These are phyloP conservation scores for Marasmius oreades DNA, from an alignment of 1,284 basidiomycete genomes.

Conservation along the genomic window DNA sequence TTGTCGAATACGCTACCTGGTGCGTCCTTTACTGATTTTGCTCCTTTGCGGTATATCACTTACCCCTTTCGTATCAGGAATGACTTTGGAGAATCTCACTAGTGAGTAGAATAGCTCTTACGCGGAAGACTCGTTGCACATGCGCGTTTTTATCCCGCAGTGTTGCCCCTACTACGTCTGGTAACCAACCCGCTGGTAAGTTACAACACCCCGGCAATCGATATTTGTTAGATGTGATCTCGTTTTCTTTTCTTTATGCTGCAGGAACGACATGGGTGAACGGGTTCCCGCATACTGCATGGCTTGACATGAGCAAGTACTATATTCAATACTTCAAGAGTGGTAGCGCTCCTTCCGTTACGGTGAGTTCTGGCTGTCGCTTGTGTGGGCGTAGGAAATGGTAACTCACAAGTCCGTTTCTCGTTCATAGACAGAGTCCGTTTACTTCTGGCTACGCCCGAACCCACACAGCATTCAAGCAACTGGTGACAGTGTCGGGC, in stretches of 20 bases:
- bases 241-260: not conserved
- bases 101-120: slow-evolving; percentile 23
- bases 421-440: slow-evolving; percentile 40
- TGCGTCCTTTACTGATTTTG: slow-evolving; percentile 11
- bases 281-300: slow-evolving; percentile 36
- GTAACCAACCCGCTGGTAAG: slow-evolving; percentile 5
- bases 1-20: slow-evolving; percentile 44
- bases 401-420: not conserved
- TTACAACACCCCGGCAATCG: not conserved
- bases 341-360: slow-evolving; percentile 56
- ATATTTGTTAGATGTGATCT: not conserved
- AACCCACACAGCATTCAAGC: slow-evolving; percentile 47
- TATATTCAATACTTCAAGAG: slow-evolving; percentile 64
- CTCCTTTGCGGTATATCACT: not conserved
- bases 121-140: not conserved
- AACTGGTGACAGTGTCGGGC: slow-evolving; percentile 30
- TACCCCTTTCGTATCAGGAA: slow-evolving; percentile 26
- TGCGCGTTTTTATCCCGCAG: slow-evolving; percentile 2
- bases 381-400: too few relatives aligned
- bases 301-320: slow-evolving; percentile 46
- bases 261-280: slow-evolving; percentile 32
- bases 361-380: slow-evolving; percentile 29
- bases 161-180: slow-evolving; percentile 14
- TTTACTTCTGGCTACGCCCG: slow-evolving; percentile 61
- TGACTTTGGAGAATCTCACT: slow-evolving; percentile 38